These are phyloP conservation scores for Dichomitus squalens DNA, from an alignment of 1,284 basidiomycete genomes.

Conservation along the genomic window DNA sequence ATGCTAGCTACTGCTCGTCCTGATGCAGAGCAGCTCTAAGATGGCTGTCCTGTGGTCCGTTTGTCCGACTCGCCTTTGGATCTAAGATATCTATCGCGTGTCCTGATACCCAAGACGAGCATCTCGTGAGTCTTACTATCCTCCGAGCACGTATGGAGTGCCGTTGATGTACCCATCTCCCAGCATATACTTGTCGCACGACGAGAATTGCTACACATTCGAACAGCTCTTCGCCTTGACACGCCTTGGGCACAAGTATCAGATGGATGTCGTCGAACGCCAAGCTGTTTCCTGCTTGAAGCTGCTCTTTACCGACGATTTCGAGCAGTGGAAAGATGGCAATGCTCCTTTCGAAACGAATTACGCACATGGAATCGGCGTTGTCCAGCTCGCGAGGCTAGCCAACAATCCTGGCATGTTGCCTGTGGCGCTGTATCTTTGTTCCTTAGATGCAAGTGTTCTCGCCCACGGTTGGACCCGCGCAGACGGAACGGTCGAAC, in stretches of 20 bases:
- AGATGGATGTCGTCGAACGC: not conserved
- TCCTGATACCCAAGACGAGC: not conserved
- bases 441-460: not conserved
- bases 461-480: not conserved
- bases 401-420: slow-evolving; percentile 3
- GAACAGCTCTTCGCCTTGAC: slow-evolving; percentile 2
- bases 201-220: not conserved
- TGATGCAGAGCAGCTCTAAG: not conserved
- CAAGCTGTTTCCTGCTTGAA: not conserved
- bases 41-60: slow-evolving; percentile 10
- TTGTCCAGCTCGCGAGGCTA: slow-evolving; percentile 5
- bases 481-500: not conserved
- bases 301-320: not conserved
- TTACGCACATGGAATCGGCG: not conserved
- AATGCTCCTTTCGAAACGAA: not conserved
- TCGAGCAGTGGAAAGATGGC: not conserved
- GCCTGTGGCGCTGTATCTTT: slow-evolving; percentile 1
- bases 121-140: not conserved
- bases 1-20: slow-evolving; percentile 10
- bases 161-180: not conserved
- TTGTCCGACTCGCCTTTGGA: slow-evolving; percentile 7
- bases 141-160: no score
- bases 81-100: slow-evolving; percentile 3
- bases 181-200: not conserved
- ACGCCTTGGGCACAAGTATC: slow-evolving; percentile 10